These are phyloP conservation scores for Lachancea meyersii DNA, from an alignment of 805 yeast species.

Conservation along the genomic window DNA sequence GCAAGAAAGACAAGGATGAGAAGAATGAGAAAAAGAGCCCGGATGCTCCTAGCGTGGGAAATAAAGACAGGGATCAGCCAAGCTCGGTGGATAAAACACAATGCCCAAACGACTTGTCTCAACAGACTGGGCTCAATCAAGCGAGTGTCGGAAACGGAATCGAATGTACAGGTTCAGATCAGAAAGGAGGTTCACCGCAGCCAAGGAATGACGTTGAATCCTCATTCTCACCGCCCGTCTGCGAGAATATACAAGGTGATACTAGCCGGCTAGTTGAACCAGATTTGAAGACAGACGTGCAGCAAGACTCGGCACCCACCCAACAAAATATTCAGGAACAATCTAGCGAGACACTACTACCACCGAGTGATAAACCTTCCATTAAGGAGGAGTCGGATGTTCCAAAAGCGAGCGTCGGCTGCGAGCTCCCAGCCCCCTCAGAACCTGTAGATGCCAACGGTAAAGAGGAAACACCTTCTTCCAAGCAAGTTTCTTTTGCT, in stretches of 20 bases:
- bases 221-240: neutral
- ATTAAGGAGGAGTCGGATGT: neutral
- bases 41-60: neutral
- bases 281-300: neutral
- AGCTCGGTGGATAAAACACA: too few relatives aligned
- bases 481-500: conserved; percentile 22
- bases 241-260: neutral
- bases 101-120: too few relatives aligned
- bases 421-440: neutral
- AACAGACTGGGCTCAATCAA: too few relatives aligned
- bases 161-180: neutral
- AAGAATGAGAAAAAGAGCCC: conserved; percentile 10
- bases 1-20: conserved; percentile 38
- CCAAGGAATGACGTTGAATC: neutral
- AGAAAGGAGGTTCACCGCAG: neutral
- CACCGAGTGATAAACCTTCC: too few relatives aligned
- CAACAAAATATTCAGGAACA: neutral
- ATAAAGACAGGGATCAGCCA: neutral
- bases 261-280: conserved; percentile 1
- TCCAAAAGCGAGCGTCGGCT: neutral
- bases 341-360: neutral
- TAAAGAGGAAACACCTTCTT: neutral
- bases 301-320: neutral
- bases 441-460: neutral
- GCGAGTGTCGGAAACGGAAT: neutral